Evolutionary conservation across 192 early-diverging fungal species (phyloP), one percentile per base, ranked within the genome.

Genomic region (Backusella tarrabulga): DNA sequence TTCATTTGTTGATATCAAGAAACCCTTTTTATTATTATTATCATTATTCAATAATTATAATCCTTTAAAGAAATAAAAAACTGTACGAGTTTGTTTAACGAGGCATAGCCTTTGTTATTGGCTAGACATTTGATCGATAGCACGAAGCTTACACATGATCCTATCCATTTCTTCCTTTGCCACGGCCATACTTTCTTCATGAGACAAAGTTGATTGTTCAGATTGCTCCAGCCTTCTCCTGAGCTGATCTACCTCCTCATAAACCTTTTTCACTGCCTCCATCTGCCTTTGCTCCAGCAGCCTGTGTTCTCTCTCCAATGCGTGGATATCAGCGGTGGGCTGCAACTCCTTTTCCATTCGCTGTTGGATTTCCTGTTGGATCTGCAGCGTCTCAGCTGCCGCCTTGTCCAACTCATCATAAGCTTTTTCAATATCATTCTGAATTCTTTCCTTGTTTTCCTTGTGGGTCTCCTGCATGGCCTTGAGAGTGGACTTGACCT

Each of bases 161-260:
- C 68, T 74, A 32, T 75, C 77, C 77, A 79, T 79, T 63, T 79
- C 77, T 41, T 66, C 77, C 23, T 79, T 79, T 6, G 74, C 73
- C 6, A 50, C 67, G 8, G 50, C 26, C 77, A 79, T 79, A 19
- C 44, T 67, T 42, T 63, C 72, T 23, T 79, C 77, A 56, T 73
- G 67, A 4, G 52, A 34, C 1, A 68, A 46, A 35, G 77, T 74
- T 5, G 73, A 74, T 17, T 69, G 60, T 14, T 70, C 68, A 1
- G 77, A 78, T 5, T 73, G 71, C 14, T 79, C 68, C 3, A 79
- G 15, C 38, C 26, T 67, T 35, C 56, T 70, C 14, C 68, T 42
- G 17, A 79, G 67, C 21, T 54, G 42, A 54, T 70, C 73, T 0
- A 79, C 73, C 46, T 79, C 72, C 34, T 68, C 68, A 19, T 79